A percentile compares a stretch with the other conserved stretches of the same genome.
phyloP scores from a whole-genome alignment of 768 basidiomycete species.

The Lepiota brunneoincarnata region DNA sequence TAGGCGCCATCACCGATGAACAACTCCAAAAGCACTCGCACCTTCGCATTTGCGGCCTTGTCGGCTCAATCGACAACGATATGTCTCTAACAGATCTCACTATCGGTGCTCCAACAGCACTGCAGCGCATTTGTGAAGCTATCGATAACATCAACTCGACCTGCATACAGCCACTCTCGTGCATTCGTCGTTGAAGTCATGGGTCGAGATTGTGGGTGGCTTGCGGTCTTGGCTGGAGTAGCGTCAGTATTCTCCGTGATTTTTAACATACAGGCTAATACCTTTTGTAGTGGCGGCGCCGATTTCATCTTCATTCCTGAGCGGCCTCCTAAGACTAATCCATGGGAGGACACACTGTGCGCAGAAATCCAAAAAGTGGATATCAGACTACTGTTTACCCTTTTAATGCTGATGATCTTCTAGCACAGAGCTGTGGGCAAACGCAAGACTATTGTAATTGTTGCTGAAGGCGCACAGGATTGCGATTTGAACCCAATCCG shows the following conservation, averaged over 20 bases:
- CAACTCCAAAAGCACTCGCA: constrained; percentile 74
- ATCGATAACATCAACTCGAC: constrained; percentile 99
- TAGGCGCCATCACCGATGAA: constrained; percentile 72
- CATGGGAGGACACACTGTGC: constrained; percentile 95
- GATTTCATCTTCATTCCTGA: constrained; percentile 99
- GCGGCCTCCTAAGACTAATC: constrained; percentile 69
- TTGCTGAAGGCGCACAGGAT: constrained; percentile 96
- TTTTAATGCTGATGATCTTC: neutral
- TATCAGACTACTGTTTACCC: constrained; percentile 11
- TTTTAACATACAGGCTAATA: neutral
- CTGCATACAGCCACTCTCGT: constrained; percentile 90
- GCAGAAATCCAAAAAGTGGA: constrained; percentile 73
- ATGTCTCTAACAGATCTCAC: constrained; percentile 98
- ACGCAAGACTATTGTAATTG: constrained; percentile 97
- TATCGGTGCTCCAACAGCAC: constrained; percentile 92
- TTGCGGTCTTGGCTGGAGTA: constrained; percentile 89
- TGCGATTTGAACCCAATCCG: constrained; percentile 86
- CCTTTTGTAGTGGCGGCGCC: constrained; percentile 66
- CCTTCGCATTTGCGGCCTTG: constrained; percentile 95
- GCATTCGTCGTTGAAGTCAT: constrained; percentile 99
- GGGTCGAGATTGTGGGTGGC: constrained; percentile 99
- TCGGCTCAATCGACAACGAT: constrained; percentile 98
- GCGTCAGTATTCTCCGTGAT: constrained; percentile 46
- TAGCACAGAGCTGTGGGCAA: constrained; percentile 92
- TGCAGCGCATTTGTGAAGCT: constrained; percentile 96